These are phyloP conservation scores for Pseudogymnoascus verrucosus DNA, from an alignment of 2,329 filamentous ascomycete genomes.

Conservation along the genomic window DNA sequence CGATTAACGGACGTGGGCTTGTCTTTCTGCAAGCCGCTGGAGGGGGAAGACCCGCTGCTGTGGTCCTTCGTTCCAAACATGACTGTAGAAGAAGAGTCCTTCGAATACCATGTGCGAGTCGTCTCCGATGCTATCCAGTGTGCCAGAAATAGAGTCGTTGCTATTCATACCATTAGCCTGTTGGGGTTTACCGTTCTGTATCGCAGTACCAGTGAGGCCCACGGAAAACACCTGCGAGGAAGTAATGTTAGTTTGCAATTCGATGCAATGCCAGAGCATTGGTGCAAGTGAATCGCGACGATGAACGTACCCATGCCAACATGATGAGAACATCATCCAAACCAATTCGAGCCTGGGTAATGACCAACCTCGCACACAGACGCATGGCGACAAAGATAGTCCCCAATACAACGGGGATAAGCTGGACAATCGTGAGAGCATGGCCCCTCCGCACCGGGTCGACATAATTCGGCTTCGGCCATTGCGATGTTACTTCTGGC, in stretches of 20 bases:
- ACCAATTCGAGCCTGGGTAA: conserved; percentile 36
- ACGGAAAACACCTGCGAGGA: neutral
- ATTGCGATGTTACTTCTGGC: conserved; percentile 32
- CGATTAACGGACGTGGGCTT: no score
- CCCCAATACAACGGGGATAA: conserved; percentile 32
- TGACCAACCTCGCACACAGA: conserved; percentile 37
- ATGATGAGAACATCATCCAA: conserved; percentile 39
- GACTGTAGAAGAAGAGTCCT: no score
- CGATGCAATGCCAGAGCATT: neutral
- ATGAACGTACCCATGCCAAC: conserved; percentile 29
- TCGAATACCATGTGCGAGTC: no score
- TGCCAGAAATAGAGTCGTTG: no score
- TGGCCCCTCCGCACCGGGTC: conserved; percentile 38
- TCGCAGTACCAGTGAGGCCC: neutral
- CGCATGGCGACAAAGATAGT: conserved; percentile 35
- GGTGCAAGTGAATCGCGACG: neutral
- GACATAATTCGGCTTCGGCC: conserved; percentile 40
- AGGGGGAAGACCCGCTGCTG: no score
- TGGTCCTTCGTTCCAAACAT: no score
- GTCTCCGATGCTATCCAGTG: no score
- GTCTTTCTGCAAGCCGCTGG: no score
- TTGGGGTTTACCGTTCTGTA: no score
- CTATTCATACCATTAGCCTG: no score
- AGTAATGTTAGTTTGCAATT: neutral
- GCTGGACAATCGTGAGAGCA: conserved; percentile 33